A percentile compares a stretch with the other conserved stretches of the same genome.
phyloP scores from a whole-genome alignment of 192 early-diverging fungal species.

The Chytriomyces confervae region DNA sequence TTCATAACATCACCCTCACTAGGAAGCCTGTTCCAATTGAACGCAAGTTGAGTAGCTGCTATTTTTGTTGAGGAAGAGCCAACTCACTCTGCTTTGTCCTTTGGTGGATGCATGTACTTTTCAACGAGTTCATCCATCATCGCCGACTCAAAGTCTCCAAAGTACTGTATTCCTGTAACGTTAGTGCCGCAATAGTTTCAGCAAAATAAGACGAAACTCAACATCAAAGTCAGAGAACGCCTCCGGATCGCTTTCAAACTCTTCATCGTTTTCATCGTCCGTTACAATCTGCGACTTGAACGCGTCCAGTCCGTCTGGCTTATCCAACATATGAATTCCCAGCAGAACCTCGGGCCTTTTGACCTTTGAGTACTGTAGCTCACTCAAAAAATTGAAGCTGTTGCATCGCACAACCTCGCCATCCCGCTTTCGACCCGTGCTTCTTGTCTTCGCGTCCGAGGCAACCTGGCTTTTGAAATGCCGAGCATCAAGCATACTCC shows the following conservation, averaged over 20 bases:
- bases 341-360: constrained; percentile 7
- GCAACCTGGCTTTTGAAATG: neutral
- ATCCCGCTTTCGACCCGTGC: constrained; percentile 6
- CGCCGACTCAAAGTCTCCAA: constrained; percentile 38
- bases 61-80: neutral
- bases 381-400: constrained; percentile 36
- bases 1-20: constrained; percentile 10
- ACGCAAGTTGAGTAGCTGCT: neutral
- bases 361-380: neutral
- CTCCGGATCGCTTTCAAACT: constrained; percentile 5
- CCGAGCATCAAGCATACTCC: constrained; percentile 43
- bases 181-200: neutral
- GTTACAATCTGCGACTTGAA: neutral
- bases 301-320: neutral
- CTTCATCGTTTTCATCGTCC: constrained; percentile 36
- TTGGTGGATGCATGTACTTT: constrained; percentile 37
- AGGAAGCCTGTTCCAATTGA: neutral
- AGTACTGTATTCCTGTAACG: constrained; percentile 14
- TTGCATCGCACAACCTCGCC: constrained; percentile 35
- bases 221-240: constrained; percentile 8
- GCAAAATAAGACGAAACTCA: neutral
- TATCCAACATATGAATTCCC: constrained; percentile 20
- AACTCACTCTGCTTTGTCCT: constrained; percentile 13
- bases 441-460: neutral
- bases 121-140: constrained; percentile 43